Evolutionary conservation across 148 eudicot genomes (phyloP).

Genomic region (Camellia japonica): DNA sequence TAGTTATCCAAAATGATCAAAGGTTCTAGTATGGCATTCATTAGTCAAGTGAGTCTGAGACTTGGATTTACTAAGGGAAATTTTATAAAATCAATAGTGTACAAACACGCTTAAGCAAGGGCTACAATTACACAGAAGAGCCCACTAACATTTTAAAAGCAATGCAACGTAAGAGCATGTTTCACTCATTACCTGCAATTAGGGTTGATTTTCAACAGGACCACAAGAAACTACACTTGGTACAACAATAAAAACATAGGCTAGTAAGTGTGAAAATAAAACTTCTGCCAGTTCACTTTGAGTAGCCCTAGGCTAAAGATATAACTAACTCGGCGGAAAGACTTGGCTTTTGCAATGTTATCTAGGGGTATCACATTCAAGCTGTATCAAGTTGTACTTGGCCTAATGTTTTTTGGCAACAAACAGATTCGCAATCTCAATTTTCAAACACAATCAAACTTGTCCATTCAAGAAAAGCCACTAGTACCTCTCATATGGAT

Average conservation of each 20-base stretch:
- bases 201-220: too few species aligned
- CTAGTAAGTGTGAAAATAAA: neutral
- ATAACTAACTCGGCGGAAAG: neutral
- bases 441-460: neutral
- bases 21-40: too few species aligned
- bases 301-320: neutral
- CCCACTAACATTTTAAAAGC: too few species aligned
- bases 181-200: too few species aligned
- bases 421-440: neutral
- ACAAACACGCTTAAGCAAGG: too few species aligned
- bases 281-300: slow-evolving; percentile 1
- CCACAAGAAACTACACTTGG: neutral
- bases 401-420: neutral
- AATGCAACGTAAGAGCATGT: too few species aligned
- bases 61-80: too few species aligned
- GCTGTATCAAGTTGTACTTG: neutral
- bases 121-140: too few species aligned
- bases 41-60: too few species aligned
- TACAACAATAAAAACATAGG: too few species aligned
- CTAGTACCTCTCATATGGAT: neutral
- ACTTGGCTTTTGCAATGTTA: neutral
- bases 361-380: slow-evolving; percentile 1
- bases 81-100: too few species aligned
- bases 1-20: too few species aligned
- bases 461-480: neutral